Base-by-base conservation (phyloP, 2,329 filamentous ascomycete species). In the Stagonosporopsis cucurbitacearum region DNA sequence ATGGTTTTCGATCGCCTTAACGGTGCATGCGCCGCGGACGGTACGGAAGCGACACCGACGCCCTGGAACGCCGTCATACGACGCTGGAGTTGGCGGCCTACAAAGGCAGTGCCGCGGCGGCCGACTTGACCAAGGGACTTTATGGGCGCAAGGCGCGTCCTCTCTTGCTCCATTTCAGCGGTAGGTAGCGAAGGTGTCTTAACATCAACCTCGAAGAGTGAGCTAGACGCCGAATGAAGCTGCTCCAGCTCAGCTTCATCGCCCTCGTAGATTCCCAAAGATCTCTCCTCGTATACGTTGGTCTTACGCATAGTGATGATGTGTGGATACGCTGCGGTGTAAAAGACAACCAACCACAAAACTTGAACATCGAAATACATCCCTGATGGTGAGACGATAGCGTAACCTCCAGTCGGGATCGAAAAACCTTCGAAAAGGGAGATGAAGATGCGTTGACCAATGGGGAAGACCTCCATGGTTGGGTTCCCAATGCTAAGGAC, bases 281-380 rank as follows among this genome's bases (percentile, higher is more conserved):
- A 62, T 0, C 63, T 53, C 43, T 65, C 63, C 35, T 65, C 63
- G 37, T 65, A 65, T 13, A 65, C 63, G 42, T 65, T 65, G 13
- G 60, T 65, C 35, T 60, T 58, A 40, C 63, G 63, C 63, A 65
- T 65, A 17, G 63, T 64, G 33, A 65, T 65, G 48, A 65, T 65
- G 28, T 65, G 63, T 19, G 63, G 63, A 44, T 64, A 65, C 20
- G 60, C 63, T 13, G 63, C 60, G 15, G 60, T 65, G 42, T 65
- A 65, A 39, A 65, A 64, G 36, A 65, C 58, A 19, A 65, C 57
- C 8, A 65, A 52, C 60, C 60, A 65, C 9, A 64, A 41, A n/a
- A 66, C 63, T 25, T 64, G 63, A 22, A 66, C 63, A 19, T 63
- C 61, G 30, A 61, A 60, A 39, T 66, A 64, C 61, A 66, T 64